Evolutionary conservation across 2,329 filamentous ascomycete species (phyloP).

Genomic region (Neonectria sp.): DNA sequence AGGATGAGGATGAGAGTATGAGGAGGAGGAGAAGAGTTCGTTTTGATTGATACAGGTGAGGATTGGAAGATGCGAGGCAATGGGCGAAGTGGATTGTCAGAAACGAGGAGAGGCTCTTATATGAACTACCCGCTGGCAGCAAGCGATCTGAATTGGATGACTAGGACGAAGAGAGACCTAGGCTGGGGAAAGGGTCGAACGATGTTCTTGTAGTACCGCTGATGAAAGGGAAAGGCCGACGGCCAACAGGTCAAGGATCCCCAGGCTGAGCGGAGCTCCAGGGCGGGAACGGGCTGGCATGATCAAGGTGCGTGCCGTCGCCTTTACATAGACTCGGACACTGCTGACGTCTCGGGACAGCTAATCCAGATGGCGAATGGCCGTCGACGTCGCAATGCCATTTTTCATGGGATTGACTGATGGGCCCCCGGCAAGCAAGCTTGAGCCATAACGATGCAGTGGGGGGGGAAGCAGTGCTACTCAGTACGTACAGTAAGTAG

Average conservation of each 20-base stretch:
- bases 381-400: conserved; percentile 48
- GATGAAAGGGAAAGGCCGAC: conserved; percentile 35
- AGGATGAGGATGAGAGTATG: not conserved
- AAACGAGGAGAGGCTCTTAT: conserved; percentile 44
- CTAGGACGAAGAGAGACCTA: conserved; percentile 42
- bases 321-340: conserved; percentile 42
- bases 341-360: conserved; percentile 47
- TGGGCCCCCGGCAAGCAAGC: no score
- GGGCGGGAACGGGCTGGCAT: conserved; percentile 47
- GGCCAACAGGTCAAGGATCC: conserved; percentile 49
- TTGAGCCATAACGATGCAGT: conserved; percentile 37
- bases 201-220: conserved; percentile 48
- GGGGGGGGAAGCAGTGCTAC: conserved; percentile 29
- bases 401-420: conserved; percentile 48
- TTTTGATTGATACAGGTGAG: not conserved
- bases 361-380: conserved; percentile 48
- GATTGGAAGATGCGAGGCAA: conserved; percentile 27
- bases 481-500: no score
- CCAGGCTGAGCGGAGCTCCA: conserved; percentile 43
- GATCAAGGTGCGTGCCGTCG: conserved; percentile 47
- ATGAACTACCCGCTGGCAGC: conserved; percentile 42
- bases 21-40: not conserved
- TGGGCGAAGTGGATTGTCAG: conserved; percentile 26
- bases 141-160: conserved; percentile 45
- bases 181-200: conserved; percentile 47